Conservation (phyloP, 306 rosid species). For the Pyrus betulifolia region DNA sequence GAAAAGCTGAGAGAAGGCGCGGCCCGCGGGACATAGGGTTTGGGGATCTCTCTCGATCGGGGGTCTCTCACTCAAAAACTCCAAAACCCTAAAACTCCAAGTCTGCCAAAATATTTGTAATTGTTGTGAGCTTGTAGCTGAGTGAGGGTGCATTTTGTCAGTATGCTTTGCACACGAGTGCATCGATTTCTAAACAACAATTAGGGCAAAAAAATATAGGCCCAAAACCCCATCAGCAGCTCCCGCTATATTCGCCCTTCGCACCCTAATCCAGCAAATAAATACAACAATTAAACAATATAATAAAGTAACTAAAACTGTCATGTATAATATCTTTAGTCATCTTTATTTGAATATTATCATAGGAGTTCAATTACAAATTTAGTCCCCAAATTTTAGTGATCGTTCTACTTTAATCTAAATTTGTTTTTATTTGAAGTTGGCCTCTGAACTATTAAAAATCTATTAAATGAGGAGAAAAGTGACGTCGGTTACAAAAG, state of each 20-base stretch:
- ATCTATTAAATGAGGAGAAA: no score
- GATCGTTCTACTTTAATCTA: neutral
- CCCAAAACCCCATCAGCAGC: neutral
- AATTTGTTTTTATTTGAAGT: neutral
- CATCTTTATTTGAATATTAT: neutral
- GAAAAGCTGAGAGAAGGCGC: neutral
- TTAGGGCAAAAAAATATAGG: neutral
- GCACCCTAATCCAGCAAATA: conserved; percentile 1
- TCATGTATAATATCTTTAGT: neutral
- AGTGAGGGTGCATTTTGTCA: neutral
- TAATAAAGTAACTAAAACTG: neutral
- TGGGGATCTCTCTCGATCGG: neutral
- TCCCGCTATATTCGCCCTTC: neutral
- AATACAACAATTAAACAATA: neutral
- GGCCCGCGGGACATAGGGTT: neutral
- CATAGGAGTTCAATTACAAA: neutral
- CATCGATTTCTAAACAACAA: neutral
- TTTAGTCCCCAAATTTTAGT: no score
- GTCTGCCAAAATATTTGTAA: neutral
- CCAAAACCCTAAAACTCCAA: neutral
- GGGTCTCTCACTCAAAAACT: neutral
- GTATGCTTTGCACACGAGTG: conserved; percentile 8
- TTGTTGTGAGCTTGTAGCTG: neutral
- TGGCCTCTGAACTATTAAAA: no score
- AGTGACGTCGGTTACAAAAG: no score